phyloP scores from a whole-genome alignment of 352 stramenopile species.

The Aphanomyces astaci region DNA sequence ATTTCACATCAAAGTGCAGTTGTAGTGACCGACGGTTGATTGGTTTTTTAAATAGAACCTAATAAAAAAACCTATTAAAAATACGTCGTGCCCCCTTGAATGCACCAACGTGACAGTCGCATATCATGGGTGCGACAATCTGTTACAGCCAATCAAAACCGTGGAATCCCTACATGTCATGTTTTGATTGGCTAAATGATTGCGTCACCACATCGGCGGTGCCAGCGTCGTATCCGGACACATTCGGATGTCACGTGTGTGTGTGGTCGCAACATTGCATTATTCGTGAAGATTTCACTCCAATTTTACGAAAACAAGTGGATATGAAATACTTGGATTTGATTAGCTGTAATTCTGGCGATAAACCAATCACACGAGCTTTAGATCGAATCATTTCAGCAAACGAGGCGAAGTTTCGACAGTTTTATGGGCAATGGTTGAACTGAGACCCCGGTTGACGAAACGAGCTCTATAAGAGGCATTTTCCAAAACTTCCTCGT shows the following conservation, averaged over 20 bases:
- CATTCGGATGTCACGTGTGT: not conserved
- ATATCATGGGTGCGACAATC: not conserved
- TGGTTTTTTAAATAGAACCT: too few relatives aligned
- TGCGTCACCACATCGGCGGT: too few relatives aligned
- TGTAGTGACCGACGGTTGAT: too few relatives aligned
- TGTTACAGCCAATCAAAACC: not conserved
- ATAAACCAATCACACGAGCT: not conserved
- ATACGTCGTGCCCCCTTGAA: too few relatives aligned
- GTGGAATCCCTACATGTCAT: not conserved
- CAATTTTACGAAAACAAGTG: too few relatives aligned
- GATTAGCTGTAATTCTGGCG: not conserved
- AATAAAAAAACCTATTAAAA: too few relatives aligned
- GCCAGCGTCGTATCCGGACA: not conserved
- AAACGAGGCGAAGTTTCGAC: not conserved
- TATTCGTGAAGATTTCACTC: not conserved
- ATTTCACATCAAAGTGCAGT: too few relatives aligned
- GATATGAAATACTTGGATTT: too few relatives aligned
- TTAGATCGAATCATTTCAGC: not conserved
- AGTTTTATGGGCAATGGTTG: not conserved
- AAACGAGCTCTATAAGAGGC: not conserved
- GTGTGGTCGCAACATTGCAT: too few relatives aligned
- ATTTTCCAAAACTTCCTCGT: conserved; percentile 14
- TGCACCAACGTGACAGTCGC: too few relatives aligned
- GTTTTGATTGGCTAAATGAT: not conserved
- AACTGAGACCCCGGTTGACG: not conserved